phyloP scores from a whole-genome alignment of 2,329 filamentous ascomycete genomes.

The Fusarium bactridioides region DNA sequence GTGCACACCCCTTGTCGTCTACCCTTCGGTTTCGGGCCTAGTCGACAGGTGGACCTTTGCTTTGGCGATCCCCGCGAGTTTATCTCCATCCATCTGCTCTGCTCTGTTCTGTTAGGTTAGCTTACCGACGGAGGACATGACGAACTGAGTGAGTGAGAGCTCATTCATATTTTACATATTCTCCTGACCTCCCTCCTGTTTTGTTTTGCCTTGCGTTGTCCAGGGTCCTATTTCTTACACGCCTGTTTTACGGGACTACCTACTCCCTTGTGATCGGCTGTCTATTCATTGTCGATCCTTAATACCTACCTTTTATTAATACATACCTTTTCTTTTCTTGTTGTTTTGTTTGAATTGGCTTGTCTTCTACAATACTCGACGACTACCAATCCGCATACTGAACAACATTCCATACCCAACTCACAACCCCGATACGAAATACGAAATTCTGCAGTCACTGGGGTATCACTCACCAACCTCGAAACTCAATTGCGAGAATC shows the following conservation, averaged over 20 bases:
- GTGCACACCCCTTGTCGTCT: slow-evolving; percentile 21
- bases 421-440: neutral
- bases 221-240: slow-evolving; percentile 3
- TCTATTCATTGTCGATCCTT: slow-evolving; percentile 37
- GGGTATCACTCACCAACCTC: neutral
- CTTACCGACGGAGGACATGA: neutral
- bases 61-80: slow-evolving; percentile 26
- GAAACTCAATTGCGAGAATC: slow-evolving; percentile 30
- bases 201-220: neutral
- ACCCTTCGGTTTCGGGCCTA: slow-evolving; percentile 28
- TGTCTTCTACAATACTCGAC: neutral
- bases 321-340: slow-evolving; percentile 15
- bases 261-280: slow-evolving; percentile 7
- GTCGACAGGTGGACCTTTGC: slow-evolving; percentile 6
- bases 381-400: slow-evolving; percentile 1
- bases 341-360: slow-evolving; percentile 2
- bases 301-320: slow-evolving; percentile 29
- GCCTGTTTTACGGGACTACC: slow-evolving; percentile 4
- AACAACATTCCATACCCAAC: neutral
- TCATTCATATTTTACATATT: slow-evolving; percentile 23
- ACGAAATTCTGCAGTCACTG: neutral
- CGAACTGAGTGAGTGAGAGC: slow-evolving; percentile 12
- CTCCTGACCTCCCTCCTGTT: slow-evolving; percentile 24
- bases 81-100: slow-evolving; percentile 26
- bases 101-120: neutral